These are phyloP conservation scores for Alternaria alternata DNA, from an alignment of 2,329 filamentous ascomycete species.

Conservation along the genomic window DNA sequence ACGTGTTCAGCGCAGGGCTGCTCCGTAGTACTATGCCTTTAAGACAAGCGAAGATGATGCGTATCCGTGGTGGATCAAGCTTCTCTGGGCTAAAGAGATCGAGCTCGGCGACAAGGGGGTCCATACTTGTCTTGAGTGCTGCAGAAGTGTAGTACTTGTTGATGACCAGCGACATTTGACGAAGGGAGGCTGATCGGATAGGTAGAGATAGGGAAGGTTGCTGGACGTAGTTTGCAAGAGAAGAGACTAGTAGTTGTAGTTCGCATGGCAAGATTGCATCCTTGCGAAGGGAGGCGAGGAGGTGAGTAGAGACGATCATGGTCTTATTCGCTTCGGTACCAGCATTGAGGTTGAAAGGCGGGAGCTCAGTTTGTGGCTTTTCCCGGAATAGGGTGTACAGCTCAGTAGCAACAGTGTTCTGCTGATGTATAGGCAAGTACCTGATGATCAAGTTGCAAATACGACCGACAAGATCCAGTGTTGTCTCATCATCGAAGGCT, in stretches of 20 bases:
- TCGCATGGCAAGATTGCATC: conserved; percentile 46
- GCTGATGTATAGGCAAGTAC: conserved; percentile 59
- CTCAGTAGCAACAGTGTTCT: conserved; percentile 61
- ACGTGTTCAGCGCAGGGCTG: conserved; percentile 53
- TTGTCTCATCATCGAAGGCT: conserved; percentile 57
- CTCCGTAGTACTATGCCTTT: conserved; percentile 68
- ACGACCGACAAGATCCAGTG: conserved; percentile 67
- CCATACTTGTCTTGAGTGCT: conserved; percentile 51
- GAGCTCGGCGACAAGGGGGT: conserved; percentile 47
- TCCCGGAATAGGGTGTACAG: conserved; percentile 62
- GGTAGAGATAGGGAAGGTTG: conserved; percentile 34
- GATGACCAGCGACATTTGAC: conserved; percentile 56
- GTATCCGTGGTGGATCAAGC: conserved; percentile 55
- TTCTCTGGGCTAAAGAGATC: conserved; percentile 45
- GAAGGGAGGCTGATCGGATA: conserved; percentile 48
- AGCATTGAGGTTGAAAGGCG: conserved; percentile 44
- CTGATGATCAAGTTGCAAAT: conserved; percentile 68
- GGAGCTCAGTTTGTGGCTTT: conserved; percentile 35
- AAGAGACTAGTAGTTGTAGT: conserved; percentile 41
- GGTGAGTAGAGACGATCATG: conserved; percentile 65
- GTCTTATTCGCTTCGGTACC: conserved; percentile 52
- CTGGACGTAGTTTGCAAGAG: conserved; percentile 51
- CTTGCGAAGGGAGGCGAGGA: conserved; percentile 60
- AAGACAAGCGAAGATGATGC: conserved; percentile 66
- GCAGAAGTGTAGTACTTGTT: conserved; percentile 58